phyloP scores from a whole-genome alignment of 2,329 filamentous ascomycete genomes.

The Colletotrichum tamarilloi region DNA sequence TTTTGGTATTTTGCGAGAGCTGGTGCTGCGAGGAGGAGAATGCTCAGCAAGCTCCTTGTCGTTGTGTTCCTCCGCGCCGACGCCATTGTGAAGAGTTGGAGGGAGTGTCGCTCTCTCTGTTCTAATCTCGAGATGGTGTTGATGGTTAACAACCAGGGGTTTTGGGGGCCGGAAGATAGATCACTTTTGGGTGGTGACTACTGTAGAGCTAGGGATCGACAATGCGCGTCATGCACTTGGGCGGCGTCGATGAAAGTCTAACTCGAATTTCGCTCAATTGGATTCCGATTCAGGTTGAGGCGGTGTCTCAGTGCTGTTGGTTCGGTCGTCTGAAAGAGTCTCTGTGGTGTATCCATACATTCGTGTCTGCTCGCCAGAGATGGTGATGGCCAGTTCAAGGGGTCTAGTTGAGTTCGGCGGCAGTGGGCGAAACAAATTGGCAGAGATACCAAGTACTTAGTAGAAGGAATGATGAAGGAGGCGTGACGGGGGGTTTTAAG shows the following conservation, averaged over 20 bases:
- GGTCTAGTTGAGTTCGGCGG: neutral
- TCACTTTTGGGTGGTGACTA: neutral
- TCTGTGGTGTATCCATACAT: neutral
- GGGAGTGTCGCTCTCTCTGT: neutral
- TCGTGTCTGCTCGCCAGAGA: neutral
- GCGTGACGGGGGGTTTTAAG: conserved; percentile 3
- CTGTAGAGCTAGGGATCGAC: neutral
- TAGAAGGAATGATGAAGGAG: neutral
- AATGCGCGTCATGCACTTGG: neutral
- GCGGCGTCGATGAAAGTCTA: neutral
- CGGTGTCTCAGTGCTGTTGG: neutral
- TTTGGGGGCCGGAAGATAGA: neutral
- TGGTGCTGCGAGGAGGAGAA: conserved; percentile 38
- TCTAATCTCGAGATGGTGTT: neutral
- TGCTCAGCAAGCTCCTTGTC: conserved; percentile 37
- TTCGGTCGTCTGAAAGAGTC: neutral
- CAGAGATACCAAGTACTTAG: neutral
- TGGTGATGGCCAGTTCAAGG: neutral
- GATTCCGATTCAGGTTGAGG: neutral
- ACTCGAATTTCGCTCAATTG: neutral
- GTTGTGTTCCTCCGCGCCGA: conserved; percentile 15
- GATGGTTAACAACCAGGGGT: neutral
- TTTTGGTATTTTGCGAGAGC: conserved; percentile 44
- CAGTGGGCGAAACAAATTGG: neutral
- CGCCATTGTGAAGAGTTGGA: conserved; percentile 13